Evolutionary conservation across 495 filamentous ascomycete species (phyloP), one percentile per base, ranked within the genome.

Genomic region (Aspergillus panamensis): DNA sequence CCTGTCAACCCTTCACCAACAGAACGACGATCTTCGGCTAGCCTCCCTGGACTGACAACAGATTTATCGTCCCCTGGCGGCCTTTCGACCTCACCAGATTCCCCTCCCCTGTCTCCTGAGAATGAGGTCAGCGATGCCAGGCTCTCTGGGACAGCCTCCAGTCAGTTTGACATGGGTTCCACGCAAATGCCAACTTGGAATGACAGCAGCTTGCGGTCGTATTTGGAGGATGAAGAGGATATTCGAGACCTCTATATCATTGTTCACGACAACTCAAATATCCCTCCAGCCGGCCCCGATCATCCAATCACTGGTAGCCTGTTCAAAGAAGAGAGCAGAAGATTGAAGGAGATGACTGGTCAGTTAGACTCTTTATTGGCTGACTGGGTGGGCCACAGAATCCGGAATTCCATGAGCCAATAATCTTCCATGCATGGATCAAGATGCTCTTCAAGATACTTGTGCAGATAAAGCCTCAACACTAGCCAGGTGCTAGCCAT

Each of bases 161-260:
- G 70, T n/a, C 77, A 79, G n/a, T 66, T 77, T 40, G 72, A 74
- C 1, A 72, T 70, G 1, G 66, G 71, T 61, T 64, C 71, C 50
- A 72, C 70, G 29, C 68, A 71, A 20, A 68, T 71, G 42, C 75
- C 77, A 21, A 76, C 87, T 0, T 98, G 94, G 94, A 91, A 87
- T 62, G 94, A 96, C 69, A 79, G 86, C 58, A 87, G 82, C 62
- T 80, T 98, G 35, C 83, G 90, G 47, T 86, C 89, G 17, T 98
- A 96, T 73, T 85, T 97, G 62, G 93, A 97, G 59, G 91, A 94
- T 64, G 88, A 88, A 43, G 87, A 82, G n/a, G 92, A 96, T 58
- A 89, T 98, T 62, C 84, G 89, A 43, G 94, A 98, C 67, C 78
- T 97, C 67, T 82, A 97, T 52, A 80, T 92, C 8, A 87, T 98